Base-by-base conservation (phyloP, 257 asterid genomes). In the Voacanga thouarsii region DNA sequence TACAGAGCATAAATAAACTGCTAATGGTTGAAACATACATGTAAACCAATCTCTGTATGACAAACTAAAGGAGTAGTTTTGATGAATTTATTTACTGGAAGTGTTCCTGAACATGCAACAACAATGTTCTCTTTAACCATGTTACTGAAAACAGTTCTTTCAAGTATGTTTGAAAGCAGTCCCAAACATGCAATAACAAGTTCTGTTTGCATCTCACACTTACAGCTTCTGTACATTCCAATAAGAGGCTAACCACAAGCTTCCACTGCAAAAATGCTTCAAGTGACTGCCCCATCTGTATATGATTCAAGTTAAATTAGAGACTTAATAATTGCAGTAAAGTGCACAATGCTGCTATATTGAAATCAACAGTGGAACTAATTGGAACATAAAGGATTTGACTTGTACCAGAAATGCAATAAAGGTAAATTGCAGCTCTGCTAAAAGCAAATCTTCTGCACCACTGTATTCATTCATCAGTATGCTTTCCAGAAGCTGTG, bases 231-330 rank as follows among this genome's bases (percentile, higher is more conserved):
- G 87, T 82, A 80, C 99, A 93, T 49, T 97, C 96, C 83, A 96
- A 84, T 49, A 96, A 83, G 77, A 96, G 96, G 88, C 89, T 87
- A 78, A 89, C 81, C 83, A 96, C 82, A 78, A 74, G 82, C 85
- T 93, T 93, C 99, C 99, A 96, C 80, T 96, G 98, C 51, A 90
- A 26, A 93, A 89, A 96, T 81, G 96, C 97, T 85, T 96, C 92
- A 80, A 96, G 96, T 72, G 99, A 96, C 81, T 96, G 99, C 59
- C 97, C 98, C 96, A 96, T 96, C 99, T 96, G 94, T 87, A 84
- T 80, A 79, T 70, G 82, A 33, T 80, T 50, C 50, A 77, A 79
- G 68, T 49, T 44, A 59, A 66, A 74, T 71, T 78, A 24, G 76
- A 81, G 65, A 83, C 21, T 60, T 51, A 44, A 72, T 41, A 65